Percentiles rank a stretch among this genome's conserved stretches.
Evolutionary conservation across 805 yeast genomes (phyloP).

Genomic region (Lipomyces oligophaga): DNA sequence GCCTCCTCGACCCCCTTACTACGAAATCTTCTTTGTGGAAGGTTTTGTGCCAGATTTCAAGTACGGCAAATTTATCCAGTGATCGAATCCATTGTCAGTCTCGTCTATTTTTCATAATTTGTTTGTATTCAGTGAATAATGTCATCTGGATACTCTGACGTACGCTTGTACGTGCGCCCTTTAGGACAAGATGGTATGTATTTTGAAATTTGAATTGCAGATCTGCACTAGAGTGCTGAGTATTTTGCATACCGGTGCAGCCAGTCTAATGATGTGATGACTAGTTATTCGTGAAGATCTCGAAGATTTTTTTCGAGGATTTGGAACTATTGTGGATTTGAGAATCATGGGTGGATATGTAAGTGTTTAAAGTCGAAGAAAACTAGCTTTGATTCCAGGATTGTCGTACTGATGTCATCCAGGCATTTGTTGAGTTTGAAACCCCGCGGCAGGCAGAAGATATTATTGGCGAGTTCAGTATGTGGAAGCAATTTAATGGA

Average conservation of each 20-base stretch:
- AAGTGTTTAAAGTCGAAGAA: neutral
- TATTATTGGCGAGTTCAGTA: slow-evolving; percentile 32
- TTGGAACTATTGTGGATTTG: slow-evolving; percentile 54
- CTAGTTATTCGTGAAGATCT: slow-evolving; percentile 41
- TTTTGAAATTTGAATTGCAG: neutral
- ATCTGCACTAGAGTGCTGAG: neutral
- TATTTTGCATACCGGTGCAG: neutral
- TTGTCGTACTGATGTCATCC: neutral
- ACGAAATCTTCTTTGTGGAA: too few species aligned
- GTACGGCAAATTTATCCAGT: too few species aligned
- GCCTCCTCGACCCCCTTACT: too few species aligned
- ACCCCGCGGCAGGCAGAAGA: slow-evolving; percentile 34
- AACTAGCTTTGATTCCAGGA: neutral
- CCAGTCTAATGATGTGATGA: too few species aligned
- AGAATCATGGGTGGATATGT: slow-evolving; percentile 47
- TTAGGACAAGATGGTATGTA: slow-evolving; percentile 27
- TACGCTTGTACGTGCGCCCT: slow-evolving; percentile 27
- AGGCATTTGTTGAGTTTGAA: slow-evolving; percentile 37
- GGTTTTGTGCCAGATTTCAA: too few species aligned
- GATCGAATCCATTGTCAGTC: too few species aligned
- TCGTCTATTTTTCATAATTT: too few species aligned
- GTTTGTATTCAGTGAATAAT: too few species aligned
- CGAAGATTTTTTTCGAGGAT: slow-evolving; percentile 45
- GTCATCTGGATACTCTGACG: slow-evolving; percentile 29
- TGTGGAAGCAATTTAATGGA: slow-evolving; percentile 1